Evolutionary conservation across 169 alveolate species (phyloP).

Genomic region (Theileria parva): DNA sequence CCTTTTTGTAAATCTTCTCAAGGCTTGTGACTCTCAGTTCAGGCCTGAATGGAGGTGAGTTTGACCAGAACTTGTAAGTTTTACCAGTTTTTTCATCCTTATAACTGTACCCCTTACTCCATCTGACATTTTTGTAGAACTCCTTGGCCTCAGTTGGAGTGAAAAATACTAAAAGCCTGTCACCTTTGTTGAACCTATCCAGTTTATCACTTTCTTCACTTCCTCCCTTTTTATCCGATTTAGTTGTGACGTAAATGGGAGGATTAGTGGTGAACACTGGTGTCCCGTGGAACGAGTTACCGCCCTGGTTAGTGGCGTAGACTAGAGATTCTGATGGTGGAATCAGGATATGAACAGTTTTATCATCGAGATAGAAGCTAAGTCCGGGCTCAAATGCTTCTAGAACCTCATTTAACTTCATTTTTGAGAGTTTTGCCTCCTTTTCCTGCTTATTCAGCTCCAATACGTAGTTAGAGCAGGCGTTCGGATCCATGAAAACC

Average conservation of each 20-base stretch:
- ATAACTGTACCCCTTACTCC: constrained; percentile 11
- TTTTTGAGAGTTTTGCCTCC: constrained; percentile 11
- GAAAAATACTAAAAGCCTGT: constrained; percentile 22
- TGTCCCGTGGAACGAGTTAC: constrained; percentile 33
- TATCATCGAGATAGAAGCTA: background rate
- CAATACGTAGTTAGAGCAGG: constrained; percentile 47
- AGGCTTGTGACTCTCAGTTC: constrained; percentile 24
- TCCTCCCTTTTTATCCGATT: background rate
- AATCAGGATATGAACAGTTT: constrained; percentile 25
- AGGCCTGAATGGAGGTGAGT: constrained; percentile 19
- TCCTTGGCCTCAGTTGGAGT: constrained; percentile 33
- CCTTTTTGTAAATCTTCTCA: constrained; percentile 47
- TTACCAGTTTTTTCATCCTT: constrained; percentile 3
- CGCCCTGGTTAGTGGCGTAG: constrained; percentile 37
- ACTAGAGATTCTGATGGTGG: constrained; percentile 40
- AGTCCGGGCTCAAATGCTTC: constrained; percentile 1
- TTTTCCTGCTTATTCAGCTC: constrained; percentile 48
- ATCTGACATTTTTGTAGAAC: constrained; percentile 33
- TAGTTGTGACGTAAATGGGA: constrained; percentile 25
- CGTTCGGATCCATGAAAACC: constrained; percentile 44
- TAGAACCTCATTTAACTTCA: constrained; percentile 27
- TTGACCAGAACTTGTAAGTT: background rate
- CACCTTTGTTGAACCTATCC: constrained; percentile 11
- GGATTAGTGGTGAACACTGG: constrained; percentile 65
- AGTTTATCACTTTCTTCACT: background rate